Conservation (phyloP, 345 rosid genomes). For the Gossypium stocksii region DNA sequence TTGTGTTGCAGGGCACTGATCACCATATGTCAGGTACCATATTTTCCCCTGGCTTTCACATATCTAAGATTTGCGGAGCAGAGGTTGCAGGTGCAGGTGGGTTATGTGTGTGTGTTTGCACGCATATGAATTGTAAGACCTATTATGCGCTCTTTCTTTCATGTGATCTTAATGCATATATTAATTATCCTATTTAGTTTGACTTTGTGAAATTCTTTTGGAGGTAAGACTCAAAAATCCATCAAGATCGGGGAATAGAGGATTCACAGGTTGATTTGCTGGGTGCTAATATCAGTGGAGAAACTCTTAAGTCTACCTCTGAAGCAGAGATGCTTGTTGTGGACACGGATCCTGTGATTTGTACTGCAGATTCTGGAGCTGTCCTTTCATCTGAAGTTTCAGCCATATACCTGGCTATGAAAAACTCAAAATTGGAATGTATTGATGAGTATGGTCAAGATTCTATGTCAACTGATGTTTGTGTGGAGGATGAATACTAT, state of each 20-base stretch:
- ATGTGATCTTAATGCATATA: slow-evolving; percentile 4
- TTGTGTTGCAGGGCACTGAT: slow-evolving; percentile 35
- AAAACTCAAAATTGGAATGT: slow-evolving; percentile 89
- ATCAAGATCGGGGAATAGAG: slow-evolving; percentile 21
- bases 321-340: slow-evolving; percentile 34
- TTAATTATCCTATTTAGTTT: slow-evolving; percentile 14
- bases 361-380: slow-evolving; percentile 47
- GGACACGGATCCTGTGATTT: slow-evolving; percentile 32
- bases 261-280: slow-evolving; percentile 18
- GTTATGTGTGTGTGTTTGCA: not conserved
- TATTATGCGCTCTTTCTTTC: not conserved
- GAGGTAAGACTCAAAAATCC: slow-evolving; percentile 29
- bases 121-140: not conserved
- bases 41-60: slow-evolving; percentile 65
- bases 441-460: slow-evolving; percentile 83
- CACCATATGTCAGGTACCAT: slow-evolving; percentile 34
- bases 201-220: slow-evolving; percentile 30
- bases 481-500: slow-evolving; percentile 64
- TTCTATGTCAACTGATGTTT: slow-evolving; percentile 55
- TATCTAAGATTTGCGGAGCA: slow-evolving; percentile 34
- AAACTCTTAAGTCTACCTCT: slow-evolving; percentile 22
- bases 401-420: slow-evolving; percentile 94
- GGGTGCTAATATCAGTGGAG: slow-evolving; percentile 23
- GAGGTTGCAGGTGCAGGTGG: slow-evolving; percentile 43
- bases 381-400: slow-evolving; percentile 74